A percentile compares a stretch with the other conserved stretches of the same genome.
phyloP scores from a whole-genome alignment of 352 stramenopile species.

The Globisporangium middletonii region DNA sequence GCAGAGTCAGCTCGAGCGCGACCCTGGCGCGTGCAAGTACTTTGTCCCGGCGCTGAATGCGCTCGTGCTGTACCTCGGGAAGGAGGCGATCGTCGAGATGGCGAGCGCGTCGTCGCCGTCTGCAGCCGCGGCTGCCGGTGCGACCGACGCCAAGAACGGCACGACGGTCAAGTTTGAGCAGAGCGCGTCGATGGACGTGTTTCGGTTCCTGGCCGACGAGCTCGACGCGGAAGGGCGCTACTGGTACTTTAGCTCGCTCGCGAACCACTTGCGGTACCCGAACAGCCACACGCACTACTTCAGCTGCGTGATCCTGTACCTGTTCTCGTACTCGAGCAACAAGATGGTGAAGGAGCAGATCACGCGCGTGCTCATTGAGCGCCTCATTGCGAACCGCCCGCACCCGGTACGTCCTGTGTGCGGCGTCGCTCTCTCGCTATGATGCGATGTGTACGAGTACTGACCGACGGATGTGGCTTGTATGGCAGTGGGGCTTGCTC shows the following conservation, averaged over 20 bases:
- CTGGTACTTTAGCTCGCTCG: constrained; percentile 97
- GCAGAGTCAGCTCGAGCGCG: constrained; percentile 53
- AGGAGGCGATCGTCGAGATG: constrained; percentile 83
- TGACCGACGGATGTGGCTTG: constrained; percentile 1
- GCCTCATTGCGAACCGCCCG: constrained; percentile 98
- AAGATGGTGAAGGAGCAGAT: constrained; percentile 98
- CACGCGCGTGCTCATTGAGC: constrained; percentile 97
- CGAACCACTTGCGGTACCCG: constrained; percentile 98
- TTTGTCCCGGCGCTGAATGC: constrained; percentile 94
- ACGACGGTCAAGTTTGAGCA: constrained; percentile 77
- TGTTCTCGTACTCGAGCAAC: constrained; percentile 96
- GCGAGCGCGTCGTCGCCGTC: constrained; percentile 30
- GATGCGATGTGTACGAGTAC: not conserved
- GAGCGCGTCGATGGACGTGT: constrained; percentile 89
- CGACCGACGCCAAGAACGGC: constrained; percentile 11
- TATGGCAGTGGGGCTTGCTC: constrained; percentile 89
- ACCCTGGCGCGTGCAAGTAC: constrained; percentile 71
- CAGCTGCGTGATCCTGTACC: constrained; percentile 97
- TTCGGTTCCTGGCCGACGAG: constrained; percentile 94
- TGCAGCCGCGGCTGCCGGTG: not conserved
- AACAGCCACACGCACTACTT: constrained; percentile 99
- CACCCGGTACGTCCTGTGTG: constrained; percentile 77
- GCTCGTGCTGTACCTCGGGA: constrained; percentile 79
- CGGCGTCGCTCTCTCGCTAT: not conserved
- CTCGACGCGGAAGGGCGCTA: constrained; percentile 96